Base-by-base conservation (phyloP, 2,329 filamentous ascomycete genomes). In the Furcasterigmium furcatum region DNA sequence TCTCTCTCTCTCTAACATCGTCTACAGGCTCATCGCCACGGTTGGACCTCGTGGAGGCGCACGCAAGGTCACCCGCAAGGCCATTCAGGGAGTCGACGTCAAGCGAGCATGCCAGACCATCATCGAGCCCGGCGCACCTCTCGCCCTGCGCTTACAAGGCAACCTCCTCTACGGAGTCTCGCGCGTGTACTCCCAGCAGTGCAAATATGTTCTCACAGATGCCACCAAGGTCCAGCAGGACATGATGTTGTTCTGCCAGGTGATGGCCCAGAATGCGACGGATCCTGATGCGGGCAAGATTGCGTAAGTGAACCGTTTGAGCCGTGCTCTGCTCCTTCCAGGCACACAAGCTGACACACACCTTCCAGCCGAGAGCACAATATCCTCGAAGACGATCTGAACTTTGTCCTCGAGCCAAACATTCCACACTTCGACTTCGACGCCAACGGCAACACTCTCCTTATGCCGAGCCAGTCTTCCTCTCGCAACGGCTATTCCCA, bases 21-120 rank as follows among this genome's bases (percentile, higher is more conserved):
- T n/a, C n/a, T n/a, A n/a, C n/a, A 96, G 92, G 92, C 82, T 96
- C 35, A 85, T 96, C 35, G 94, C 94, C 35, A 99, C 92, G 0
- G 79, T 95, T 2, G 91, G 91, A 16, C 76, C 81, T 9, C 44
- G 48, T 5, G 88, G 83, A 53, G 78, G 70, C 43, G 74, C 85
- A 30, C 87, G 82, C 55, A 90, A 84, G 57, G 73, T 99, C 55
- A 88, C 85, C 8, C 82, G 87, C 41, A 96, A 94, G 63, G 86
- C 88, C 9, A 95, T 99, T 48, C 82, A 92, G 48, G 83, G 89
- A 14, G 94, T 99, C 54, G 79, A 97, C 58, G 84, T 99, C 21
- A 77, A 82, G 29, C 91, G 87, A 59, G 91, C 94, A 46, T 96
- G 92, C 64, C 77, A 85, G 52, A 94, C 86, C n/a, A 96, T 99